Conservation (phyloP, 2,329 filamentous ascomycete genomes). For the Neurospora sp. region DNA sequence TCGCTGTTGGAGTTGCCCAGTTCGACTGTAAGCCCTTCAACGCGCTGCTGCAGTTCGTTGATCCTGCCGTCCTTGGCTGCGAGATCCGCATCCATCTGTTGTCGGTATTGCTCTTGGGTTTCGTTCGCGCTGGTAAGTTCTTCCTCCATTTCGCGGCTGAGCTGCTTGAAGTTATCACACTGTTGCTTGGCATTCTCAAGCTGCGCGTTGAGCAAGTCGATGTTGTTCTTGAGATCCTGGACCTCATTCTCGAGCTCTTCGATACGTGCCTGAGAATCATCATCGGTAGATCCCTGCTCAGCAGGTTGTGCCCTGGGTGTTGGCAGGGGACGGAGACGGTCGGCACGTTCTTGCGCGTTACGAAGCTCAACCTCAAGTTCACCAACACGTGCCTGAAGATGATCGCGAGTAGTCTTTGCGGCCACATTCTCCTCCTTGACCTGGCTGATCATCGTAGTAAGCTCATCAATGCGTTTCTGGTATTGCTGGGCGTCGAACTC, state of each 20-base stretch:
- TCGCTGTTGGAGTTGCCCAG: conserved; percentile 74
- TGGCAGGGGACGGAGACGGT: conserved; percentile 71
- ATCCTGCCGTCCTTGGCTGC: conserved; percentile 72
- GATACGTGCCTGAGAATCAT: conserved; percentile 47
- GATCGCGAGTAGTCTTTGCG: conserved; percentile 78
- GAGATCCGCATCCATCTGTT: conserved; percentile 70
- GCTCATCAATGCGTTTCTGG: conserved; percentile 86
- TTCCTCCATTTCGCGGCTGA: conserved; percentile 82
- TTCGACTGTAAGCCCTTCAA: conserved; percentile 77
- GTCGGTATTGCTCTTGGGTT: conserved; percentile 77
- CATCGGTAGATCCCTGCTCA: conserved; percentile 29
- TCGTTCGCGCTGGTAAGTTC: conserved; percentile 70
- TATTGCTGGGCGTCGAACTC: conserved; percentile 84
- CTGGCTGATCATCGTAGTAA: conserved; percentile 69
- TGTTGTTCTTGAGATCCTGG: conserved; percentile 75
- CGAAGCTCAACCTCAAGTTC: conserved; percentile 82
- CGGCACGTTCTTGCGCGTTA: conserved; percentile 78
- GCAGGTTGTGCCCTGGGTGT: conserved; percentile 44
- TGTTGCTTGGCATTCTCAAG: conserved; percentile 73
- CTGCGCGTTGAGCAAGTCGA: conserved; percentile 72
- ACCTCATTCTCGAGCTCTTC: conserved; percentile 79
- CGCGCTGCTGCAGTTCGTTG: conserved; percentile 69
- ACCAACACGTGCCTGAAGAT: conserved; percentile 79
- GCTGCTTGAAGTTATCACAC: conserved; percentile 77
- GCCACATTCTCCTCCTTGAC: conserved; percentile 79